Percentiles rank a stretch among this genome's conserved stretches.
Evolutionary conservation across 2,329 filamentous ascomycete genomes (phyloP).

Genomic region (Plenodomus biglobosus): DNA sequence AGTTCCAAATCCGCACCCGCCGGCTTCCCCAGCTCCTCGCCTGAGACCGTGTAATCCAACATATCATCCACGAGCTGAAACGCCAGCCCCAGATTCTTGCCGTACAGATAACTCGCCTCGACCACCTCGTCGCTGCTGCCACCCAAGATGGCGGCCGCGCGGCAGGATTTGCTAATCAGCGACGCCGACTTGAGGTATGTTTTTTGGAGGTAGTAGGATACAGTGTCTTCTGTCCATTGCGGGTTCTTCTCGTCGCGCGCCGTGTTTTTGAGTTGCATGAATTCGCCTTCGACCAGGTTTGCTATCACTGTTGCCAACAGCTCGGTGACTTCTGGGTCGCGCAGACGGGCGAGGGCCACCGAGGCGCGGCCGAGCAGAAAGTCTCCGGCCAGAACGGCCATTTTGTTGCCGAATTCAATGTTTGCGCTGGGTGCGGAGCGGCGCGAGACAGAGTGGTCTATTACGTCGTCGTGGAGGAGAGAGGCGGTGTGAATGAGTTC

Average conservation of each 20-base stretch:
- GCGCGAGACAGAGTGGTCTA: constrained; percentile 85
- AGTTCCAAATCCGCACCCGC: constrained; percentile 92
- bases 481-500: constrained; percentile 97
- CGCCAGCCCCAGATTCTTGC: constrained; percentile 88
- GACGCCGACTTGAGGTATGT: constrained; percentile 97
- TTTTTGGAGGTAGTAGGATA: constrained; percentile 95
- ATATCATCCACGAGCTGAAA: constrained; percentile 98
- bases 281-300: constrained; percentile 96
- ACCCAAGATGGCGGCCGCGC: constrained; percentile 83
- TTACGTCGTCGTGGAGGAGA: constrained; percentile 95
- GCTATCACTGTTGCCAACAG: constrained; percentile 94
- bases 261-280: constrained; percentile 99
- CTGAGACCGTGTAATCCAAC: constrained; percentile 91
- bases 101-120: constrained; percentile 88
- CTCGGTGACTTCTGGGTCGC: constrained; percentile 93
- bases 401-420: constrained; percentile 96
- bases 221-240: constrained; percentile 81
- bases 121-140: constrained; percentile 75
- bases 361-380: constrained; percentile 92
- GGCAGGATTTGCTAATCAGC: constrained; percentile 93
- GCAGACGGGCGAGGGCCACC: constrained; percentile 83
- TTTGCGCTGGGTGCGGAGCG: constrained; percentile 87
- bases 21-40: constrained; percentile 86
- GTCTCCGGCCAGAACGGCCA: constrained; percentile 97
- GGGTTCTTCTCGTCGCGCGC: constrained; percentile 83